phyloP scores from a whole-genome alignment of 768 basidiomycete genomes.

The Megacollybia marginata region DNA sequence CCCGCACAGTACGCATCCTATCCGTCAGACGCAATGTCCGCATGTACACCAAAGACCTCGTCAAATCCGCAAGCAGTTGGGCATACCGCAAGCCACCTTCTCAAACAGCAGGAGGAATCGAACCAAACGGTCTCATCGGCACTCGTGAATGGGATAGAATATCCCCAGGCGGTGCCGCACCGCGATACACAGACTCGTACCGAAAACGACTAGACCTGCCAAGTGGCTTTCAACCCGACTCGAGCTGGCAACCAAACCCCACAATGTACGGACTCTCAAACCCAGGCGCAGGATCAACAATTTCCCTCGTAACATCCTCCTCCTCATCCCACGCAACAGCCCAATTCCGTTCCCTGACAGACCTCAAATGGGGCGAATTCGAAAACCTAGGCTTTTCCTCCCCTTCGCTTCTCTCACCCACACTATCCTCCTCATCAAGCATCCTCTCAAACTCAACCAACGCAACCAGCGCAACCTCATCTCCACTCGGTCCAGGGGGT shows the following conservation, averaged over 20 bases:
- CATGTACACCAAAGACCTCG: slow-evolving; percentile 82
- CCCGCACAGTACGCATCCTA: slow-evolving; percentile 69
- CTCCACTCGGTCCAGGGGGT: slow-evolving; percentile 15
- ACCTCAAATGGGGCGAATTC: slow-evolving; percentile 90
- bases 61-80: slow-evolving; percentile 53
- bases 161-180: slow-evolving; percentile 27
- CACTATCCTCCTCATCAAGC: too few relatives aligned
- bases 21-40: slow-evolving; percentile 76
- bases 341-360: slow-evolving; percentile 73
- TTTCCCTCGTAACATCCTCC: slow-evolving; percentile 1
- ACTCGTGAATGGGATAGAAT: slow-evolving; percentile 79
- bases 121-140: slow-evolving; percentile 38
- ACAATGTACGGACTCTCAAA: slow-evolving; percentile 2
- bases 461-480: too few relatives aligned
- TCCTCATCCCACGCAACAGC: slow-evolving; percentile 37
- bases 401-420: too few relatives aligned
- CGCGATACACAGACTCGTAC: slow-evolving; percentile 68
- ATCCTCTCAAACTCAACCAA: too few relatives aligned
- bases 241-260: slow-evolving; percentile 20
- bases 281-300: slow-evolving; percentile 22
- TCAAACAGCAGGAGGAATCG: background rate
- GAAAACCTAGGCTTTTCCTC: slow-evolving; percentile 72
- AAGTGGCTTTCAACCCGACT: slow-evolving; percentile 49
- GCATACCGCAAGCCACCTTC: slow-evolving; percentile 11
- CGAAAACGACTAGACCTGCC: slow-evolving; percentile 74